These are phyloP conservation scores for Penicillium alfredii DNA, from an alignment of 495 filamentous ascomycete species.

Conservation along the genomic window DNA sequence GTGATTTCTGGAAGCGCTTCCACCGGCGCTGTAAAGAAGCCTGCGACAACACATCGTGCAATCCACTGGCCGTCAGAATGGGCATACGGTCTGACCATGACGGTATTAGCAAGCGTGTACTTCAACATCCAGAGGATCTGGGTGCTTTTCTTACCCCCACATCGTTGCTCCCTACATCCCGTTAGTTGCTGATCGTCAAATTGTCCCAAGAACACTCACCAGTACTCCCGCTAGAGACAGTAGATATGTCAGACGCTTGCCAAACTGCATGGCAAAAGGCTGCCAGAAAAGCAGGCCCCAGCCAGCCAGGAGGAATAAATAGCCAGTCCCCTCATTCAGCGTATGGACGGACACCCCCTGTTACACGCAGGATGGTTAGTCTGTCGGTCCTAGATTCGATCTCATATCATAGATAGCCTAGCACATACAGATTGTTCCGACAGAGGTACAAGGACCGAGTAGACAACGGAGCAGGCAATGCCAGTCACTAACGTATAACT, in stretches of 20 bases:
- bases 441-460: slow-evolving; percentile 55
- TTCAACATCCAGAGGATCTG: too few relatives aligned
- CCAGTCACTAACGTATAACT: slow-evolving; percentile 57
- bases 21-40: slow-evolving; percentile 61
- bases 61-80: slow-evolving; percentile 56
- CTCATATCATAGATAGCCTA: too few relatives aligned
- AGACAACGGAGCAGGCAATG: slow-evolving; percentile 54
- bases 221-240: slow-evolving; percentile 50
- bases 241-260: slow-evolving; percentile 59
- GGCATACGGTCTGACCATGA: slow-evolving; percentile 28
- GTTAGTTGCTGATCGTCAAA: slow-evolving; percentile 2
- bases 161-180: slow-evolving; percentile 27
- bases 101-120: slow-evolving; percentile 4
- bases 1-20: slow-evolving; percentile 57
- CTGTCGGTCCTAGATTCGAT: too few relatives aligned
- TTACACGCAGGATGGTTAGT: too few relatives aligned
- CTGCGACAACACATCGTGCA: slow-evolving; percentile 53
- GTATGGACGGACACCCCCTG: slow-evolving; percentile 48
- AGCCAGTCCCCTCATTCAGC: slow-evolving; percentile 57
- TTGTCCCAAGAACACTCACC: slow-evolving; percentile 19
- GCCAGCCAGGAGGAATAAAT: slow-evolving; percentile 56
- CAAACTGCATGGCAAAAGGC: slow-evolving; percentile 59
- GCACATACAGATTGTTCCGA: slow-evolving; percentile 49
- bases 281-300: slow-evolving; percentile 67
- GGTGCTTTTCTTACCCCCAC: slow-evolving; percentile 43